Evolutionary conservation across 352 stramenopile genomes (phyloP).

Genomic region (Phytopythium montanum): DNA sequence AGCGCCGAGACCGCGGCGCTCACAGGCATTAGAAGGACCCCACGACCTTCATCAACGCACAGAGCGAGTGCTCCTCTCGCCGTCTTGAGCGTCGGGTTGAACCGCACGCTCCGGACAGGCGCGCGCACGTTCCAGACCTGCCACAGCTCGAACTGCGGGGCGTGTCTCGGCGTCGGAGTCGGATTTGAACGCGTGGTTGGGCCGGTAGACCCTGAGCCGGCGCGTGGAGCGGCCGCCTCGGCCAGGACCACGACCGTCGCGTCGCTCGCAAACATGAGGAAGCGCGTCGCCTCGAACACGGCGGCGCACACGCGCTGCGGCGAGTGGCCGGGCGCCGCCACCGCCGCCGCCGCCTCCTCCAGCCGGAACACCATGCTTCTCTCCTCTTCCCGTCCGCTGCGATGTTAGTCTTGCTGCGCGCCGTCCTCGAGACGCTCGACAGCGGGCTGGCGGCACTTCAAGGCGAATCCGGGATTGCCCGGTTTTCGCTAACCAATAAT

Average conservation of each 20-base stretch:
- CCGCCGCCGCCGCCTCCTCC: constrained; percentile 41
- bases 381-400: too few relatives aligned
- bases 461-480: too few relatives aligned
- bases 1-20: constrained; percentile 18
- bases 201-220: not conserved
- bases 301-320: constrained; percentile 31
- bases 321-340: constrained; percentile 30
- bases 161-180: constrained; percentile 8
- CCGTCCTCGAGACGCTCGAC: too few relatives aligned
- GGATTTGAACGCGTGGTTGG: constrained; percentile 9
- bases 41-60: constrained; percentile 54
- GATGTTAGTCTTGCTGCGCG: too few relatives aligned
- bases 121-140: constrained; percentile 60
- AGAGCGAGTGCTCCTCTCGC: constrained; percentile 57
- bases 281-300: constrained; percentile 49
- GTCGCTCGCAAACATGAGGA: constrained; percentile 54
- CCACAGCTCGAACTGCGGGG: constrained; percentile 61
- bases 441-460: too few relatives aligned
- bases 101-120: constrained; percentile 42
- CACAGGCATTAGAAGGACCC: constrained; percentile 56
- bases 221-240: constrained; percentile 26
- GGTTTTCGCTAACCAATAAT: too few relatives aligned
- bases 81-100: constrained; percentile 46
- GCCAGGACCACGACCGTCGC: constrained; percentile 58
- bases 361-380: constrained; percentile 40